Evolutionary conservation across 1,284 basidiomycete genomes (phyloP).

Genomic region (Leccinum solheimii): DNA sequence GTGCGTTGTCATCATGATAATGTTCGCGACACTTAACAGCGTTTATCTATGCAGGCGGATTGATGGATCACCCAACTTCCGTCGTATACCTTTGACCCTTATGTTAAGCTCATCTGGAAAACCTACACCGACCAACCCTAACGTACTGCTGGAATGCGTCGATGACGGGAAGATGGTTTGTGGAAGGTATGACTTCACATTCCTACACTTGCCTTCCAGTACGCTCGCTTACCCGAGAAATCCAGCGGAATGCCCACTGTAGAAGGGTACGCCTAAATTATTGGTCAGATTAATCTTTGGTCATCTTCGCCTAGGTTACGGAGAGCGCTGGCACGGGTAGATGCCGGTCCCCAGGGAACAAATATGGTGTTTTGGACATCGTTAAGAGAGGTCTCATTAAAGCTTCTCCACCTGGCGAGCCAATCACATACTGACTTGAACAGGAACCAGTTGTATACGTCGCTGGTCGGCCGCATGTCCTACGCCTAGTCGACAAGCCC

Average conservation of each 20-base stretch:
- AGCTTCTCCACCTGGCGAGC: not conserved
- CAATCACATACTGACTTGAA: slow-evolving; percentile 11
- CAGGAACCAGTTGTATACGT: slow-evolving; percentile 95
- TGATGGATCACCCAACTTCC: slow-evolving; percentile 92
- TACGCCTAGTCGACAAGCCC: slow-evolving; percentile 88
- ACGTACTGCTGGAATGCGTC: slow-evolving; percentile 37
- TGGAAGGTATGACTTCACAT: slow-evolving; percentile 61
- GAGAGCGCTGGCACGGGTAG: slow-evolving; percentile 78
- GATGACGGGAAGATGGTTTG: slow-evolving; percentile 72
- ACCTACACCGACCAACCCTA: slow-evolving; percentile 34
- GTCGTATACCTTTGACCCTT: slow-evolving; percentile 71
- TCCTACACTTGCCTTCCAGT: not conserved
- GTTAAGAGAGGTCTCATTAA: slow-evolving; percentile 67
- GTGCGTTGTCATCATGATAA: slow-evolving; percentile 45
- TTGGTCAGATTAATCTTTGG: not conserved
- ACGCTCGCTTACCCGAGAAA: slow-evolving; percentile 11
- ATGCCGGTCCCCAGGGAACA: slow-evolving; percentile 70
- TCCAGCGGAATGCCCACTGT: slow-evolving; percentile 85
- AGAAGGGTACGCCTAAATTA: slow-evolving; percentile 59
- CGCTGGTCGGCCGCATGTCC: slow-evolving; percentile 87
- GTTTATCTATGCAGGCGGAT: slow-evolving; percentile 62
- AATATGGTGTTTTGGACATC: slow-evolving; percentile 90
- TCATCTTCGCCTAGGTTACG: slow-evolving; percentile 61
- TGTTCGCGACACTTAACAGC: slow-evolving; percentile 1
- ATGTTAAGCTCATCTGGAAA: slow-evolving; percentile 39